These are phyloP conservation scores for Dactylonectria macrodidyma DNA, from an alignment of 2,329 filamentous ascomycete species.

Conservation along the genomic window DNA sequence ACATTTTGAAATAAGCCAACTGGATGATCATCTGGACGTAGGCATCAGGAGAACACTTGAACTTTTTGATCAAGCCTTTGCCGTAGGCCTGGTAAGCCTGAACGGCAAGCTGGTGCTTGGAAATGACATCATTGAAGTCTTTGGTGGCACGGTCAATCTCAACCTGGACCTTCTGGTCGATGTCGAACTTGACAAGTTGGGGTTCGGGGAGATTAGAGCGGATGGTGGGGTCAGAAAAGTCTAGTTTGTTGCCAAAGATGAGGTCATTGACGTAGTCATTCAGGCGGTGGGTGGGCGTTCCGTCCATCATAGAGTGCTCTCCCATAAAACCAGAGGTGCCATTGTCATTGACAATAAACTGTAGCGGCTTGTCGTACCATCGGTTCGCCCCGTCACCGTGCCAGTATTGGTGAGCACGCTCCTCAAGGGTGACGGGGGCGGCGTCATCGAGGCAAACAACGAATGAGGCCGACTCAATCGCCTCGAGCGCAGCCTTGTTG, in stretches of 20 bases:
- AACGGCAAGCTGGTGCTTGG: conserved; percentile 90
- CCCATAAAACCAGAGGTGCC: conserved; percentile 98
- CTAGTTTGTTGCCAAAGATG: conserved; percentile 95
- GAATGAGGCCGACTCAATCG: conserved; percentile 91
- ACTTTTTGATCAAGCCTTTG: conserved; percentile 99
- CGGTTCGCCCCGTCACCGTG: conserved; percentile 96
- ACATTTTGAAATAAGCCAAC: conserved; percentile 98
- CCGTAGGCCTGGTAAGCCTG: conserved; percentile 98
- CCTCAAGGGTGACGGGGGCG: conserved; percentile 91
- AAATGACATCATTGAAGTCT: conserved; percentile 87
- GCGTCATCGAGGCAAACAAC: conserved; percentile 95
- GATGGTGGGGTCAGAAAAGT: conserved; percentile 83
- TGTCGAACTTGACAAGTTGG: conserved; percentile 80
- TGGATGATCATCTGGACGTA: conserved; percentile 99
- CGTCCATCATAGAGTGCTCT: conserved; percentile 99
- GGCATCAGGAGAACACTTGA: conserved; percentile 97
- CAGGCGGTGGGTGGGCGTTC: conserved; percentile 95
- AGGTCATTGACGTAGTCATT: conserved; percentile 95
- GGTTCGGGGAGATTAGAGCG: conserved; percentile 91
- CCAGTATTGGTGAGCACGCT: conserved; percentile 97
- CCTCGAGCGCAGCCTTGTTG: conserved; percentile 84
- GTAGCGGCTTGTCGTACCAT: conserved; percentile 98
- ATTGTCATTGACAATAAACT: conserved; percentile 99
- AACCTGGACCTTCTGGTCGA: conserved; percentile 80
- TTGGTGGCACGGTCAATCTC: conserved; percentile 84